Base-by-base conservation (phyloP, 805 yeast species). In the Kluyveromyces wickerhamii region DNA sequence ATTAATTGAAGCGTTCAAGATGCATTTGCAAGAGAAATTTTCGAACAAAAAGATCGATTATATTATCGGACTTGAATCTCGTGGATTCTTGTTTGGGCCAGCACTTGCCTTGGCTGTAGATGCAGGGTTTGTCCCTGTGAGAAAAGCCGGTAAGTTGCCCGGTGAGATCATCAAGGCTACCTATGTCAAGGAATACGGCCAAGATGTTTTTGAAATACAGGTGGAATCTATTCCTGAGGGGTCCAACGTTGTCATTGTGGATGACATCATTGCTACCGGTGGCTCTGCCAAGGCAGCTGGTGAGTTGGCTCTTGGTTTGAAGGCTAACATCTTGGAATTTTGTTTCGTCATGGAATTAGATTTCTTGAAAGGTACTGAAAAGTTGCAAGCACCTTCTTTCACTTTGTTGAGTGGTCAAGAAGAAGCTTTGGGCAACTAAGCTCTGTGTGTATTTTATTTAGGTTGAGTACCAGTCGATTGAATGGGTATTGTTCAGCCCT, bases 41-140 rank as follows among this genome's bases (percentile, higher is more conserved):
- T 65, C 69, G 39, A 67, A 66, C 40, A 66, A 67, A 42, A 73
- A 78, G 45, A 76, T 94, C 43, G 96, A 92, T 55, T 89, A 81
- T 55, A 71, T 92, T 41, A 86, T 92, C 33, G 99, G 97, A 30
- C 72, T 92, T 46, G 99, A 92, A 62, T 83, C 96, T 32, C 79
- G 99, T 62, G 99, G 99, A 3, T 92, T 92, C 60, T 68, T 92
- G 39, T 89, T 92, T 52, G 99, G 97, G 10, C 99, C 99, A 29
- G 67, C 97, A 22, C 69, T 92, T 48, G 98, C 98, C 7, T 70
- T 92, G 44, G 89, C 84, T 37, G 62, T 92, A 39, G 79, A 79
- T 42, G 88, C 89, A 23, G 94, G 96, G 7, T 92, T 92, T 51
- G 82, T 89, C 34, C 97, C 99, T 16, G 80, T 92, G 29, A 84